Evolutionary conservation across 352 stramenopile genomes (phyloP).

Genomic region (Phytophthora pinifolia): DNA sequence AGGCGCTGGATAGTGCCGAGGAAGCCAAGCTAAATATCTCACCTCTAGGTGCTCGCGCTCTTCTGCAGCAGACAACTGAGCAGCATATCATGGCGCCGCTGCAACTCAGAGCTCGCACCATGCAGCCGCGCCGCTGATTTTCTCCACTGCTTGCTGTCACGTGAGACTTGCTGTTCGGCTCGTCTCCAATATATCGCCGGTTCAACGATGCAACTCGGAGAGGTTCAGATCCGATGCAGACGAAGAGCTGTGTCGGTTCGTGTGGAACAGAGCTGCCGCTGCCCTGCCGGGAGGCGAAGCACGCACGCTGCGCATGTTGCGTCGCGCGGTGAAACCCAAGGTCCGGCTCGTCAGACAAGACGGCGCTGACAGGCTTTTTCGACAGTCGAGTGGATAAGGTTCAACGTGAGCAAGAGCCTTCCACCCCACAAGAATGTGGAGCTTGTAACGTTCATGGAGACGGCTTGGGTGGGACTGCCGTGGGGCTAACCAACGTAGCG

Average conservation of each 20-base stretch:
- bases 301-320: conserved; percentile 27
- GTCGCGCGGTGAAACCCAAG: conserved; percentile 13
- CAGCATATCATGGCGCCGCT: conserved; percentile 16
- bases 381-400: not conserved
- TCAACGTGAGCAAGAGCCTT: too few relatives aligned
- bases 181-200: not conserved
- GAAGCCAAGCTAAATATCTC: conserved; percentile 15
- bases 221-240: too few relatives aligned
- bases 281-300: conserved; percentile 12
- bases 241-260: conserved; percentile 10
- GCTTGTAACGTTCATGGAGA: not conserved
- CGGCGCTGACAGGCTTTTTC: not conserved
- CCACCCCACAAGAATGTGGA: too few relatives aligned
- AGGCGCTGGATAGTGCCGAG: conserved; percentile 13
- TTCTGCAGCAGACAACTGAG: not conserved
- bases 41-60: conserved; percentile 8
- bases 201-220: too few relatives aligned
- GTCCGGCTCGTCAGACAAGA: not conserved
- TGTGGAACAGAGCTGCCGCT: conserved; percentile 30
- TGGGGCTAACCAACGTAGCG: not conserved
- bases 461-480: not conserved
- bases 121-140: conserved; percentile 11
- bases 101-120: too few relatives aligned
- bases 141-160: not conserved
- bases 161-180: not conserved